phyloP scores from a whole-genome alignment of 1,139 yeast genomes.

The Hyphopichia wangnamkhiaoensis region DNA sequence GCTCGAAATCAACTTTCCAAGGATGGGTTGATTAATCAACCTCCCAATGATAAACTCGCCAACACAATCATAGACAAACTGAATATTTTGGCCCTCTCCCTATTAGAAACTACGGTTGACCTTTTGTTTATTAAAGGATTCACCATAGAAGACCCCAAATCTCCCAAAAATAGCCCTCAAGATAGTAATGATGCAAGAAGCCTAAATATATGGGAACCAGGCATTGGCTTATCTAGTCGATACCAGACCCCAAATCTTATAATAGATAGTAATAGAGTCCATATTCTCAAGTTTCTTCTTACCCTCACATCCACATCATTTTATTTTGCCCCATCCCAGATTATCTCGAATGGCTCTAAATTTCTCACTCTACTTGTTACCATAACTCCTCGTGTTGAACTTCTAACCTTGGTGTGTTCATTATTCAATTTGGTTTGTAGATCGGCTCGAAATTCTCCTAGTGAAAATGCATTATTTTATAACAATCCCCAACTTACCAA shows the following conservation, averaged over 20 bases:
- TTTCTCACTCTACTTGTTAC: conserved; percentile 62
- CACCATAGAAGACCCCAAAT: conserved; percentile 37
- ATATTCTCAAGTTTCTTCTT: conserved; percentile 61
- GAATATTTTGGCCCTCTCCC: conserved; percentile 49
- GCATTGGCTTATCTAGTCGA: conserved; percentile 55
- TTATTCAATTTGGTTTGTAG: conserved; percentile 61
- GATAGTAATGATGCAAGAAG: conserved; percentile 4
- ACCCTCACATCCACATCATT: conserved; percentile 65
- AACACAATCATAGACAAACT: conserved; percentile 2
- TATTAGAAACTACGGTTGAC: conserved; percentile 49
- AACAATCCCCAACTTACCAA: conserved; percentile 36
- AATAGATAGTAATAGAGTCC: conserved; percentile 66
- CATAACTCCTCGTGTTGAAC: conserved; percentile 47
- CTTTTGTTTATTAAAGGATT: conserved; percentile 64
- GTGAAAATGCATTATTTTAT: conserved; percentile 37
- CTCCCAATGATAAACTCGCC: conserved; percentile 7
- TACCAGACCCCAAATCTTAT: conserved; percentile 49
- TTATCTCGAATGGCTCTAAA: conserved; percentile 54
- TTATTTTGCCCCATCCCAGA: conserved; percentile 48
- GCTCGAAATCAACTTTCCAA: conserved; percentile 7
- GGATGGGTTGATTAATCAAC: too few relatives aligned
- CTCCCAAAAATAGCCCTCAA: conserved; percentile 4
- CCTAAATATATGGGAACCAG: conserved; percentile 68
- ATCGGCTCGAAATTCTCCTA: conserved; percentile 25
- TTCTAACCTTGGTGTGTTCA: conserved; percentile 64